Evolutionary conservation across 139 green algal species (phyloP), one percentile per base, ranked within the genome.

Genomic region (Chlamydomonas eustigma): DNA sequence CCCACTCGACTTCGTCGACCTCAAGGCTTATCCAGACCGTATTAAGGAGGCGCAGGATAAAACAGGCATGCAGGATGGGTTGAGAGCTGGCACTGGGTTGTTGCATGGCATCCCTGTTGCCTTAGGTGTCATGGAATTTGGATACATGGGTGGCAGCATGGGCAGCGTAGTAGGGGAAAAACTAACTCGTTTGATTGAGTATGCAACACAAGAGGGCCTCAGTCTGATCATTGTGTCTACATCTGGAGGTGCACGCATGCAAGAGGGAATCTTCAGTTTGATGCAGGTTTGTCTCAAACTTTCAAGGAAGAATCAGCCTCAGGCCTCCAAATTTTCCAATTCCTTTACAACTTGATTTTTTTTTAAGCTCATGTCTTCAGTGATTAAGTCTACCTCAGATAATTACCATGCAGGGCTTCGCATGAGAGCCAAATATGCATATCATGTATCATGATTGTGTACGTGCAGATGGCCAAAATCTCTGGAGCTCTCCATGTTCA

Each of bases 71-170:
- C 78, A 83, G 74, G 81, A 86, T 39, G 81, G 39, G 5, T 74
- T 86, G 25, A 69, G 77, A 34, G 80, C 77, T 4, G 89, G 85
- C 73, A 91, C 88, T 1, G 88, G 86, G n/a, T 58, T 91, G 73
- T 74, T 93, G 64, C 86, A 93, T 72, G 89, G 88, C 70, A 92
- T 92, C 74, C 89, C 87, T 44, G 76, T 93, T 22, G 89, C 87
- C 34, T 74, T 93, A 66, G 89, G 82, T 30, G 86, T 92, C 25
- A 91, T 92, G 88, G 85, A 93, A 51, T 93, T 91, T 76, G 70
- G 73, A 72, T 92, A 89, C 88, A 93, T 93, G 88, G 88, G 86
- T n/a, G 88, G 88, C 74, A 85, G 70, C 65, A 93, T 93, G 88
- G 88, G 88, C 39, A 85, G 71, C 34, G 88, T 93, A 65, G 88